Evolutionary conservation across 345 rosid species (phyloP), one percentile per base, ranked within the genome.

Genomic region (Citrus hindsii): DNA sequence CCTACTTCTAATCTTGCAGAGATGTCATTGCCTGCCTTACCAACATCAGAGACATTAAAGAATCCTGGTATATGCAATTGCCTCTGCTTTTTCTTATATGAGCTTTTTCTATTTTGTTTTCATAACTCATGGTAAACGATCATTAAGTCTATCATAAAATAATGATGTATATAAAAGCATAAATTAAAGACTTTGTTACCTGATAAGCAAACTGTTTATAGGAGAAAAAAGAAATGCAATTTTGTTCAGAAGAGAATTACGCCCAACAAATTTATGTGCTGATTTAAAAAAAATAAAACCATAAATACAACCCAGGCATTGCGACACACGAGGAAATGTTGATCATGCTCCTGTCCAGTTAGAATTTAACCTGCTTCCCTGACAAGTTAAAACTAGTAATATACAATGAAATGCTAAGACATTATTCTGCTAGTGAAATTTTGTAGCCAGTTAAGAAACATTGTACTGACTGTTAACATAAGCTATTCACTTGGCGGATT

Each of bases 21-120:
- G 87, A 93, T 96, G 98, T 92, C 99, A 13, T 83, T 96, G 82
- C 99, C 99, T 79, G 98, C 98, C 77, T 82, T 96, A 76, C 99
- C 98, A 71, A 94, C 93, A 60, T 92, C 97, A 2, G 88, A 92
- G 82, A 92, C 88, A 9, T 79, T 86, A 73, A 92, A 88, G 82
- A 94, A 89, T 82, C 82, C 79, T 9, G 99, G 99, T 95, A 64
- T 3, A 85, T 80, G 33, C 59, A 5, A 28, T 79, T 75, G 63
- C 72, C 82, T 53, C 42, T 9, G 27, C 2, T 37, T 22, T 27
- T 51, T 38, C 30, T 40, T 60, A 24, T 71, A 38, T 62, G 14
- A 42, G 70, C 33, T 58, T 35, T 71, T 27, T 10, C 25, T 27
- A 28, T 74, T 48, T 22, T 78, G 71, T 3, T 71, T 37, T 70